Evolutionary conservation across 345 rosid species (phyloP).

Genomic region (Punica granatum): DNA sequence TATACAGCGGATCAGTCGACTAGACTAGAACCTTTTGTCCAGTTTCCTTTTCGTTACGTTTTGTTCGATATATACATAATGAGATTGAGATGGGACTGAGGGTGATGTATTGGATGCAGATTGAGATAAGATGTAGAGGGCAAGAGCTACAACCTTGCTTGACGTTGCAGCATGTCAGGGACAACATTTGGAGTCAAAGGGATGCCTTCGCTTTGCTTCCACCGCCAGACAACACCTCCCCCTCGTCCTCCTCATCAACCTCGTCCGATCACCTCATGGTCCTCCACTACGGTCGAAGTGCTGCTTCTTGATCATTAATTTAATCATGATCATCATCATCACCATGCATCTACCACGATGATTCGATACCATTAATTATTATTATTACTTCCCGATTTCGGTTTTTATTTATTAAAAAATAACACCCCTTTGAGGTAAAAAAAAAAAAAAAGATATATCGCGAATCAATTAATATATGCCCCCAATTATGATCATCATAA

Average conservation of each 20-base stretch:
- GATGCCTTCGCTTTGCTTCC: slow-evolving; percentile 16
- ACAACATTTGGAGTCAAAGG: slow-evolving; percentile 68
- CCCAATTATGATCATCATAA: background rate
- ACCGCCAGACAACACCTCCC: slow-evolving; percentile 40
- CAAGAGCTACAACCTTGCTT: slow-evolving; percentile 64
- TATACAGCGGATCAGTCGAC: no score
- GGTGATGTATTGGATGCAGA: slow-evolving; percentile 31
- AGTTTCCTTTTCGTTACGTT: no score
- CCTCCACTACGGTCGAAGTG: slow-evolving; percentile 69
- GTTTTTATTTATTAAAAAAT: background rate
- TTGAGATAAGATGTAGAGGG: slow-evolving; percentile 93
- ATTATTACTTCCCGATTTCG: background rate
- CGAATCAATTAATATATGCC: background rate
- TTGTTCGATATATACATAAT: no score
- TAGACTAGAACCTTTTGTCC: no score
- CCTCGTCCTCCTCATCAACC: slow-evolving; percentile 30
- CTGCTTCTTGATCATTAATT: slow-evolving; percentile 14
- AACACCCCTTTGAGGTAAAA: background rate
- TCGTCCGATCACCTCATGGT: slow-evolving; percentile 77
- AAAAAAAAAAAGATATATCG: background rate
- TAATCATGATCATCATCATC: background rate
- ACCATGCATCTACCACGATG: background rate
- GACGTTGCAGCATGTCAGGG: slow-evolving; percentile 93
- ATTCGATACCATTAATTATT: no score
- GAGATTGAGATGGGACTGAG: no score